Conservation (phyloP, 2,329 filamentous ascomycete species). For the Aspergillus ustus region DNA sequence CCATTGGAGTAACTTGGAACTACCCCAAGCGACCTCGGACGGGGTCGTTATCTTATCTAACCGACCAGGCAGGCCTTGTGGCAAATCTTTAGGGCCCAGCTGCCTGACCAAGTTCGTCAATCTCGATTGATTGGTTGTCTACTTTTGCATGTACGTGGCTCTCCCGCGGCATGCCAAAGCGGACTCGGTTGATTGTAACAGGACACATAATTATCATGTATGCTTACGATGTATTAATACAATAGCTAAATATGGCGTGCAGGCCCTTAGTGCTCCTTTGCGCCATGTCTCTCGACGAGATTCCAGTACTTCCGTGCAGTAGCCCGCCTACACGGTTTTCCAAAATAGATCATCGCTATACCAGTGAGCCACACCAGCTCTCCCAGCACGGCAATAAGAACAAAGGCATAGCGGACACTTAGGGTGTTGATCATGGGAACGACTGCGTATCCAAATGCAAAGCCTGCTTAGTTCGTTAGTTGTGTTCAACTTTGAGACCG, state of each 20-base stretch:
- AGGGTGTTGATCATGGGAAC: neutral
- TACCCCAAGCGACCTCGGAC: neutral
- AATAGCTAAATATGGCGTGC: neutral
- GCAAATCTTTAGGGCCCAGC: neutral
- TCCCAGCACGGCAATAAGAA: slow-evolving; percentile 7
- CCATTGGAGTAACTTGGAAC: neutral
- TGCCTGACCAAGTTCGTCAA: no score
- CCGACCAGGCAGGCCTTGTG: neutral
- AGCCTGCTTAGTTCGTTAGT: slow-evolving; percentile 26
- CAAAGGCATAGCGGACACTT: neutral
- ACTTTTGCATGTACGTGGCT: no score
- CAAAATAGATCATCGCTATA: neutral
- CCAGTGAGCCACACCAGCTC: neutral
- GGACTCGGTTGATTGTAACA: no score
- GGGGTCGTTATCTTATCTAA: neutral
- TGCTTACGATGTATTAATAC: no score
- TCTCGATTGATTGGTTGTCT: no score
- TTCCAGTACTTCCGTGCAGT: slow-evolving; percentile 36
- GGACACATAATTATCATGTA: no score
- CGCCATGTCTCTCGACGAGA: slow-evolving; percentile 28
- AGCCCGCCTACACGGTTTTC: neutral
- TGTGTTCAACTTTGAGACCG: neutral
- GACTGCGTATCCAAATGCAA: slow-evolving; percentile 5
- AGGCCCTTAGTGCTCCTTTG: neutral
- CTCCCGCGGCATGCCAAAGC: no score